Evolutionary conservation across 2,329 filamentous ascomycete genomes (phyloP).

Genomic region (Colletotrichum limetticola): DNA sequence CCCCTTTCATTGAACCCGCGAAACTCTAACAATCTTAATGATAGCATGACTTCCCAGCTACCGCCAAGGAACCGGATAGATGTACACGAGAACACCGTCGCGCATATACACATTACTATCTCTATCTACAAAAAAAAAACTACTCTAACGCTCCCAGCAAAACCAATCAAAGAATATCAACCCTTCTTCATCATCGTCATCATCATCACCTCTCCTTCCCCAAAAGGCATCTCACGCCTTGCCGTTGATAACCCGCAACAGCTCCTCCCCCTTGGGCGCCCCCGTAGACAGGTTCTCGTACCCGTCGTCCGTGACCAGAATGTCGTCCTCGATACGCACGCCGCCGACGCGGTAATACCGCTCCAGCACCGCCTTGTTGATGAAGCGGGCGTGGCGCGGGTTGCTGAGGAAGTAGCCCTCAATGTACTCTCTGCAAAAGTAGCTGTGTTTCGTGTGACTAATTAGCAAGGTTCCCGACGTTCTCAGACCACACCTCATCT

Average conservation of each 20-base stretch:
- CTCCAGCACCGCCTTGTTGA: conserved; percentile 73
- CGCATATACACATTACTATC: too few species aligned
- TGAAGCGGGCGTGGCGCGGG: conserved; percentile 68
- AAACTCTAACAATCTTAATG: too few species aligned
- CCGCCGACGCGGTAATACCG: conserved; percentile 84
- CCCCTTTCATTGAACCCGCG: too few species aligned
- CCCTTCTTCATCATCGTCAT: too few species aligned
- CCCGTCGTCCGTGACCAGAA: conserved; percentile 81
- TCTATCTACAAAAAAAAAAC: too few species aligned
- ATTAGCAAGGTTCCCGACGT: conserved; percentile 5
- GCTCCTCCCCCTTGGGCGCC: conserved; percentile 79
- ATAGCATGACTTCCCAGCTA: too few species aligned
- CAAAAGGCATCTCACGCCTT: neutral
- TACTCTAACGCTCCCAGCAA: too few species aligned
- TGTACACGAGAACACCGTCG: too few species aligned
- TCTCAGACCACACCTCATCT: too few species aligned
- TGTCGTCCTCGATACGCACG: conserved; percentile 91
- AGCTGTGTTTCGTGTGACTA: conserved; percentile 54
- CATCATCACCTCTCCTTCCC: neutral
- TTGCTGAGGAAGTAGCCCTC: conserved; percentile 74
- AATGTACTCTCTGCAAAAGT: conserved; percentile 80
- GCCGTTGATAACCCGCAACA: conserved; percentile 70
- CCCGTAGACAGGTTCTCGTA: conserved; percentile 82
- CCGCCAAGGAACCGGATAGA: too few species aligned
- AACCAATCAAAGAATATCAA: too few species aligned